Conservation (phyloP, 2,329 filamentous ascomycete species). For the Myriosclerotinia duriaeana region DNA sequence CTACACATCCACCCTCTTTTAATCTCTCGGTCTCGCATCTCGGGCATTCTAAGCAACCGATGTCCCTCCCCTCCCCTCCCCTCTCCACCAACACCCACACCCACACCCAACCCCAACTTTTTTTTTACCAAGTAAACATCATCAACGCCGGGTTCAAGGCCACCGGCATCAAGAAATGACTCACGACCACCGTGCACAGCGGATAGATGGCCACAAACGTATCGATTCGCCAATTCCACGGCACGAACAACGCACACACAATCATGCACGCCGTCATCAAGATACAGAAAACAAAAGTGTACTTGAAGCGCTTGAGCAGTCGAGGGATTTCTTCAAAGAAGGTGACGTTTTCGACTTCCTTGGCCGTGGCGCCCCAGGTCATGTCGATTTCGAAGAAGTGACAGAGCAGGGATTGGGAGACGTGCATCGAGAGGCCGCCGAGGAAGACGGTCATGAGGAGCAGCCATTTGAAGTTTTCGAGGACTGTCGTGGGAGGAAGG, state of each 20-base stretch:
- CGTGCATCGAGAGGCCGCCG: slow-evolving; percentile 76
- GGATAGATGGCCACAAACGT: slow-evolving; percentile 76
- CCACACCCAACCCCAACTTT: background rate
- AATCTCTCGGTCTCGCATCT: too few species aligned
- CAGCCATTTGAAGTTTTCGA: slow-evolving; percentile 72
- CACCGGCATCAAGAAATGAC: slow-evolving; percentile 69
- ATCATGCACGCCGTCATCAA: slow-evolving; percentile 61
- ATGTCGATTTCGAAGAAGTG: slow-evolving; percentile 88
- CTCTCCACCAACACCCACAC: background rate
- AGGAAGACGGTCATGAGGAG: slow-evolving; percentile 76
- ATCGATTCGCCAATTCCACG: slow-evolving; percentile 63
- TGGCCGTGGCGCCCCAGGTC: slow-evolving; percentile 81
- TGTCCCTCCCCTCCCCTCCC: too few species aligned
- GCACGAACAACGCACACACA: slow-evolving; percentile 62
- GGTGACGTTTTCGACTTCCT: slow-evolving; percentile 77
- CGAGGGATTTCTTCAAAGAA: slow-evolving; percentile 84
- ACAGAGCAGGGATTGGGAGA: slow-evolving; percentile 73
- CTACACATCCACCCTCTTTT: background rate
- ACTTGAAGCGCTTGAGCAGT: slow-evolving; percentile 72
- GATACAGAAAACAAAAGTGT: slow-evolving; percentile 42
- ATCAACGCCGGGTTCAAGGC: slow-evolving; percentile 75
- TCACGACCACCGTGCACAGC: slow-evolving; percentile 66
- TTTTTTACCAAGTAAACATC: slow-evolving; percentile 68
- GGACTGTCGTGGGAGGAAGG: slow-evolving; percentile 26
- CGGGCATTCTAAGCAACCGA: too few species aligned